Evolutionary conservation across 164 flowering plant species (phyloP).

Genomic region (Magnolia kwangsiensis): DNA sequence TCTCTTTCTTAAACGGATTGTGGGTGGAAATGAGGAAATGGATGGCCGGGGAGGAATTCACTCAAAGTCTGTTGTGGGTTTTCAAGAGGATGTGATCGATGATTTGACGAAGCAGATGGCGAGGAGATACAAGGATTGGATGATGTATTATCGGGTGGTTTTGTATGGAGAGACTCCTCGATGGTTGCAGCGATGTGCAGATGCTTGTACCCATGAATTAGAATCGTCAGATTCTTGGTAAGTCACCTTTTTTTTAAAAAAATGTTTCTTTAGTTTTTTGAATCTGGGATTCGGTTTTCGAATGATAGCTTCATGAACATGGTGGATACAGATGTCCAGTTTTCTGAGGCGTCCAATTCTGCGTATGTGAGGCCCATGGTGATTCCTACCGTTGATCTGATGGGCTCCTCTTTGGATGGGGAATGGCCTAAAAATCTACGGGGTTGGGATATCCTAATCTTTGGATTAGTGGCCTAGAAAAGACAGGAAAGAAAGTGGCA

Average conservation of each 20-base stretch:
- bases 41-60: conserved; percentile 9
- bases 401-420: too few species aligned
- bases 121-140: conserved; percentile 57
- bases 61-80: conserved; percentile 1
- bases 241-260: not conserved
- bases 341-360: too few species aligned
- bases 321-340: too few species aligned
- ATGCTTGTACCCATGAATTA: conserved; percentile 11
- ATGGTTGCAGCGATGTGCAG: conserved; percentile 1
- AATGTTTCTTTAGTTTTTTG: not conserved
- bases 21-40: not conserved
- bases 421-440: too few species aligned
- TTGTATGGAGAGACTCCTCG: conserved; percentile 41
- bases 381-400: too few species aligned
- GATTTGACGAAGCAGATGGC: conserved; percentile 43
- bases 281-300: not conserved
- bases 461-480: too few species aligned
- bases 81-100: conserved; percentile 22
- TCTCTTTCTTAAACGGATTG: conserved; percentile 23
- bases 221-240: conserved; percentile 4
- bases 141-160: conserved; percentile 65
- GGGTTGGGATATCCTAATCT: too few species aligned
- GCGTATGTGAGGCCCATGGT: too few species aligned
- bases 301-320: not conserved
- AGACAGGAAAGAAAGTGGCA: too few species aligned